phyloP scores from a whole-genome alignment of 352 stramenopile genomes.

The Blastocystis sp. region DNA sequence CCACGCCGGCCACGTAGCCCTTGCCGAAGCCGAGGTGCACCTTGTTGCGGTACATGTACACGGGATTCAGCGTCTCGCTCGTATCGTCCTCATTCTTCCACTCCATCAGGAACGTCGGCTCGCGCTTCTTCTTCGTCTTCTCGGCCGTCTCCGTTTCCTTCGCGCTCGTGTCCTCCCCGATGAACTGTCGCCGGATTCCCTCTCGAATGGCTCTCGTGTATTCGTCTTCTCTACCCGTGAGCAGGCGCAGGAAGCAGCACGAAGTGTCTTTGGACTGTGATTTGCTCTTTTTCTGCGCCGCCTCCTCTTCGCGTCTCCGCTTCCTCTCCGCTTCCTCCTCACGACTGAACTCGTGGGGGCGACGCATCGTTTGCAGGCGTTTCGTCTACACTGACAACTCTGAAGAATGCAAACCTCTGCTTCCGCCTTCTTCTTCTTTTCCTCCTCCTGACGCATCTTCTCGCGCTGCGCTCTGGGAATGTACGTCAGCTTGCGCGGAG shows the following conservation, averaged over 20 bases:
- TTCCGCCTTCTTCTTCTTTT: constrained; percentile 44
- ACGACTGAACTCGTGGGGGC: constrained; percentile 15
- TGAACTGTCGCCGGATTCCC: constrained; percentile 82
- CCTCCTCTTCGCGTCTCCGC: constrained; percentile 74
- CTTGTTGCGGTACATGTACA: constrained; percentile 83
- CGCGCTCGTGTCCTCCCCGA: constrained; percentile 83
- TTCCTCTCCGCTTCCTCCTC: constrained; percentile 65
- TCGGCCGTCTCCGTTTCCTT: constrained; percentile 85
- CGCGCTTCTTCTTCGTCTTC: constrained; percentile 78
- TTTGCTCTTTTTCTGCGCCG: constrained; percentile 34
- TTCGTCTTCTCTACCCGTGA: constrained; percentile 40
- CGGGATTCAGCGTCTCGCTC: constrained; percentile 82
- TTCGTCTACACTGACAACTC: constrained; percentile 23
- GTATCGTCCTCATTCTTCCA: constrained; percentile 88
- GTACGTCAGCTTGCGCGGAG: constrained; percentile 49
- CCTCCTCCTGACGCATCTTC: constrained; percentile 29
- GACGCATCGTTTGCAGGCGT: constrained; percentile 16
- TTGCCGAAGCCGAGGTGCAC: constrained; percentile 85
- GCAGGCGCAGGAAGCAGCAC: neutral
- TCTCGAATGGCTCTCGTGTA: constrained; percentile 36
- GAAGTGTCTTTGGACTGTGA: neutral
- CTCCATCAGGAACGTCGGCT: constrained; percentile 82
- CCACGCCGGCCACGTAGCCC: constrained; percentile 84
- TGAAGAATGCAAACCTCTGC: neutral
- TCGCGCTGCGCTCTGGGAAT: constrained; percentile 61